Conservation (phyloP, 2,329 filamentous ascomycete genomes). For the Alternaria consortialis region DNA sequence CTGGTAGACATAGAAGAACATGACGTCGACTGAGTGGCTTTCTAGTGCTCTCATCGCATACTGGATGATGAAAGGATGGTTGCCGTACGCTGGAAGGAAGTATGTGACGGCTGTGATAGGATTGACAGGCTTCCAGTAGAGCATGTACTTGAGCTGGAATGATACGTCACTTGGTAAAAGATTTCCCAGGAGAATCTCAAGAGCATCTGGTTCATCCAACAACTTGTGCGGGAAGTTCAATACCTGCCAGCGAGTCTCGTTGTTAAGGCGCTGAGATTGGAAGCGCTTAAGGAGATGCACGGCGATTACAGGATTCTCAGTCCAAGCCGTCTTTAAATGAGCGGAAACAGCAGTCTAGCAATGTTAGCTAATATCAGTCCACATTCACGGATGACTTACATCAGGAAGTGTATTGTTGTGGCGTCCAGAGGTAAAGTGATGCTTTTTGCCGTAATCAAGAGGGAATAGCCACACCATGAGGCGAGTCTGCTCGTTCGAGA, state of each 20-base stretch:
- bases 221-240: constrained; percentile 86
- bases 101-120: constrained; percentile 92
- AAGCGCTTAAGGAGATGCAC: constrained; percentile 85
- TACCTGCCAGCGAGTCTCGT: constrained; percentile 80
- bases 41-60: constrained; percentile 96
- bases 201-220: constrained; percentile 79
- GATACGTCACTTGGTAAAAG: constrained; percentile 80
- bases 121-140: constrained; percentile 93
- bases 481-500: constrained; percentile 85
- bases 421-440: constrained; percentile 58
- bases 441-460: constrained; percentile 69
- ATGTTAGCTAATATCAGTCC: constrained; percentile 18
- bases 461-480: constrained; percentile 91
- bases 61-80: constrained; percentile 92
- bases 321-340: constrained; percentile 84
- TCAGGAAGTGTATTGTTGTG: constrained; percentile 54
- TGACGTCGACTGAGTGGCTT: constrained; percentile 93
- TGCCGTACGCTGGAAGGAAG: constrained; percentile 88
- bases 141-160: constrained; percentile 87
- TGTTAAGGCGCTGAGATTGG: constrained; percentile 74
- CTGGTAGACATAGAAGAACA: constrained; percentile 98
- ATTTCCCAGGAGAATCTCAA: constrained; percentile 82
- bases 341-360: constrained; percentile 64
- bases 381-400: constrained; percentile 30
- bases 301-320: constrained; percentile 84